Base-by-base conservation (phyloP, 2,329 filamentous ascomycete genomes). In the Neofusicoccum kwambonambiense region DNA sequence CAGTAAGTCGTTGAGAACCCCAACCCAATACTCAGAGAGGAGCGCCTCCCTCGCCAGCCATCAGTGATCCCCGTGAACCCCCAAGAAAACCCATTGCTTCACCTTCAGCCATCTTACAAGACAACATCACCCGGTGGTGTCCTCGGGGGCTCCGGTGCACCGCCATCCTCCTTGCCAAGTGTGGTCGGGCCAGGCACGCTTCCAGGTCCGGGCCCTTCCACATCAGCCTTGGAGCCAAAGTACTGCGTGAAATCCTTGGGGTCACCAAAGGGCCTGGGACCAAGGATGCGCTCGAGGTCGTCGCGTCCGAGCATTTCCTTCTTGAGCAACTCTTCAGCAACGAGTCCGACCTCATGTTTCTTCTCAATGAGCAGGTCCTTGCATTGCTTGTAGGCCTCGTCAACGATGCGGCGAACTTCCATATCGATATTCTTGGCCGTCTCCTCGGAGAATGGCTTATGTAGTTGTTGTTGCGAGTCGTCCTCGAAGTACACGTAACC, bases 371-470 rank as follows among this genome's bases (percentile, higher is more conserved):
- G 83, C 31, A 99, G 86, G 51, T 91, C 87, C 73, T 87, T 89
- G 83, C 95, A 99, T 79, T 95, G 90, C 78, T 90, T 87, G 83
- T 99, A 97, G 1, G 95, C 95, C 75, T 95, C 88, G 68, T 96
- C 92, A 62, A 99, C 89, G 71, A 99, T 96, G 62, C 92, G 87
- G 70, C 92, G 89, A 67, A 99, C 94, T 80, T 99, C 95, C 47
- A 84, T 80, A 75, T 99, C 95, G 76, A 99, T 99, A 70, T 89
- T 89, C 76, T 93, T 91, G 17, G 93, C 95, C 2, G 95, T 99
- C 62, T 92, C 85, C 81, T 99, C 95, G 22, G 92, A 94, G 80
- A 98, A 99, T 0, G 95, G 95, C 83, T 99, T 99, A 76, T 93
- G 89, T 66, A 97, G 80, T 74, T 91, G 89, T 76, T 91, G 90